Evolutionary conservation across 176 grass and related monocot species (phyloP), one percentile per base, ranked within the genome.

Genomic region (Oryza brachyantha): DNA sequence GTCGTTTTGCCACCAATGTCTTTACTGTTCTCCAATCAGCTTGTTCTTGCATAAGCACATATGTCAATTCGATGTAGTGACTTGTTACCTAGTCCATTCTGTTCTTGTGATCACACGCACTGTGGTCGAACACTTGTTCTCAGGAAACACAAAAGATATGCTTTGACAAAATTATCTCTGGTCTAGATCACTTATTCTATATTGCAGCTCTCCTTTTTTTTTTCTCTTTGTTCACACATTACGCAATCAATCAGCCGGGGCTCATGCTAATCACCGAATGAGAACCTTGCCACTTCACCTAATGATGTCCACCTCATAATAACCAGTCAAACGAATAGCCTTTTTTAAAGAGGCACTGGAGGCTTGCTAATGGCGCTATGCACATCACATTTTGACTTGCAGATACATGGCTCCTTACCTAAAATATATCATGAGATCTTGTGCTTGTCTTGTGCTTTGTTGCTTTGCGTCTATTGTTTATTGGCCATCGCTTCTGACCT

Each of bases 341-440:
- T 85, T 89, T 89, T 85, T 70, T 66, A 25, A 72, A 89, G 72
- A 64, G 60, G 58, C 65, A 6, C 55, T 58, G 42, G 19, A 68
- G 34, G 59, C 75, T 59, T 81, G 77, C 82, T 80, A 64, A 65
- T 77, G 48, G 64, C 54, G 57, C 71, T 75, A 83, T 61, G 77
- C 75, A 74, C 70, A 80, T 79, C 41, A 64, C 65, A 10, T 85
- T 85, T 89, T 89, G 87, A 81, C 82, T 70, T 80, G 43, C 43
- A 21, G 65, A 79, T 69, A 68, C n/a, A 50, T 73, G 21, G 34
- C 68, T 61, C 61, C 41, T 75, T 69, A 76, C 42, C 77, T 66
- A 63, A 83, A 89, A 66, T 84, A 81, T 84, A 52, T 3, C 19
- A 34, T 45, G 65, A 25, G 72, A 81, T 85, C 82, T 81, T 81